Evolutionary conservation across 805 yeast species (phyloP).

Genomic region (Gaillardinia entomophila): DNA sequence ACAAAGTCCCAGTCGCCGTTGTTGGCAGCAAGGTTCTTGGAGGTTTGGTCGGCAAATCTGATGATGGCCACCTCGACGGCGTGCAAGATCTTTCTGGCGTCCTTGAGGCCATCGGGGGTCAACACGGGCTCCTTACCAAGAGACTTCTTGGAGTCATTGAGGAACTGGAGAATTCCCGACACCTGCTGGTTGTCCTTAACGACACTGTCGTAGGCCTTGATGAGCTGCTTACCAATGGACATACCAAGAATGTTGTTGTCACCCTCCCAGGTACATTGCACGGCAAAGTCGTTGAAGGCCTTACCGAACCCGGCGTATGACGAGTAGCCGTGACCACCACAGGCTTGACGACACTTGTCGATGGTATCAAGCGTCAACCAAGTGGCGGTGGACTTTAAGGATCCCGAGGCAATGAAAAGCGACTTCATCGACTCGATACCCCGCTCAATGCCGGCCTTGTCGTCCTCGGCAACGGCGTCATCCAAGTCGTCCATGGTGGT

Average conservation of each 20-base stretch:
- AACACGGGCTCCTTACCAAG: constrained; percentile 25
- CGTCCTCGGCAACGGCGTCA: constrained; percentile 43
- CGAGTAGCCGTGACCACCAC: constrained; percentile 96
- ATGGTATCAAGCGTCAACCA: constrained; percentile 79
- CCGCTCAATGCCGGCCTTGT: constrained; percentile 36
- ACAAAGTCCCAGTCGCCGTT: constrained; percentile 40
- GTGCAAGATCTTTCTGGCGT: constrained; percentile 15
- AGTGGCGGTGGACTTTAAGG: constrained; percentile 83
- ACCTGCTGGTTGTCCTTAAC: constrained; percentile 38
- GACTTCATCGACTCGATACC: constrained; percentile 65
- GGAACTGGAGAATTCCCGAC: constrained; percentile 43
- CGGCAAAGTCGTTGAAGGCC: constrained; percentile 91
- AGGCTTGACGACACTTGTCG: constrained; percentile 86
- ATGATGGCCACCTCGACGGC: constrained; percentile 32
- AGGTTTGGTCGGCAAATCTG: constrained; percentile 29
- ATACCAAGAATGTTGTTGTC: constrained; percentile 84
- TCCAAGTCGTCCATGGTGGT: constrained; percentile 50
- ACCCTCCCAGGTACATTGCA: constrained; percentile 98
- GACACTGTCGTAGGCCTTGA: constrained; percentile 41
- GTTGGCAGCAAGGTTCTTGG: constrained; percentile 23
- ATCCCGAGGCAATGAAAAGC: constrained; percentile 78
- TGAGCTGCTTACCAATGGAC: constrained; percentile 74
- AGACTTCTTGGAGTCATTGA: constrained; percentile 22
- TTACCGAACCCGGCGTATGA: constrained; percentile 89
- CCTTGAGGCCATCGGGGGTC: constrained; percentile 12